Conservation (phyloP, 257 asterid genomes). For the Hygrophila difformis region DNA sequence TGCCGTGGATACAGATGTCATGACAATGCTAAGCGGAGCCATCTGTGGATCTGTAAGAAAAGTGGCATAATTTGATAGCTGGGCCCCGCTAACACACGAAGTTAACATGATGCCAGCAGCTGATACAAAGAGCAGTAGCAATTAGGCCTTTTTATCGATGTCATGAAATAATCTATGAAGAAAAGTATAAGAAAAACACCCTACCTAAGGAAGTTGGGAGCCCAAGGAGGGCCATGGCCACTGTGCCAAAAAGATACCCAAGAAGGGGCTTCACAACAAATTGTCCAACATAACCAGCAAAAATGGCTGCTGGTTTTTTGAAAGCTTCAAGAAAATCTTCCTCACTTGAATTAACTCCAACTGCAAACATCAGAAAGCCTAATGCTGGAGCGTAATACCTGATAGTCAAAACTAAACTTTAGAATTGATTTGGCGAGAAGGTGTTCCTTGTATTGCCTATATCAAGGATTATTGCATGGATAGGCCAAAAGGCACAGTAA, state of each 20-base stretch:
- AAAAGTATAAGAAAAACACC: neutral
- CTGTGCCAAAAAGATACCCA: constrained; percentile 73
- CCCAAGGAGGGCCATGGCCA: constrained; percentile 53
- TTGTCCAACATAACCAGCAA: constrained; percentile 79
- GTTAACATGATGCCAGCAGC: constrained; percentile 91
- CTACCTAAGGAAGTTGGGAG: constrained; percentile 83
- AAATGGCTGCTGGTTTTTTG: constrained; percentile 55
- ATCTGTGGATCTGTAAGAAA: constrained; percentile 77
- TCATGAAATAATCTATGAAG: neutral
- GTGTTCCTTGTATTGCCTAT: too few species aligned
- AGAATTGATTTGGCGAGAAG: too few species aligned
- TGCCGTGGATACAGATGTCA: constrained; percentile 94
- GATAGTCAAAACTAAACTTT: too few species aligned
- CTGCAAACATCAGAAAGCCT: constrained; percentile 97
- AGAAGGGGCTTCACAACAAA: constrained; percentile 80
- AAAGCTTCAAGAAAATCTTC: constrained; percentile 92
- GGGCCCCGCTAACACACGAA: constrained; percentile 96
- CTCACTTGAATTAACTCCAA: constrained; percentile 92
- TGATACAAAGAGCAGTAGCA: constrained; percentile 26
- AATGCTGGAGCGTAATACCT: constrained; percentile 98
- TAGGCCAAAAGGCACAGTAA: too few species aligned
- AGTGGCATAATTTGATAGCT: constrained; percentile 91
- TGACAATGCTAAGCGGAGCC: constrained; percentile 99
- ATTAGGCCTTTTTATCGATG: constrained; percentile 13
- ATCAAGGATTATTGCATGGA: too few species aligned